phyloP scores from a whole-genome alignment of 352 stramenopile genomes.

The Pythium plurisporium region DNA sequence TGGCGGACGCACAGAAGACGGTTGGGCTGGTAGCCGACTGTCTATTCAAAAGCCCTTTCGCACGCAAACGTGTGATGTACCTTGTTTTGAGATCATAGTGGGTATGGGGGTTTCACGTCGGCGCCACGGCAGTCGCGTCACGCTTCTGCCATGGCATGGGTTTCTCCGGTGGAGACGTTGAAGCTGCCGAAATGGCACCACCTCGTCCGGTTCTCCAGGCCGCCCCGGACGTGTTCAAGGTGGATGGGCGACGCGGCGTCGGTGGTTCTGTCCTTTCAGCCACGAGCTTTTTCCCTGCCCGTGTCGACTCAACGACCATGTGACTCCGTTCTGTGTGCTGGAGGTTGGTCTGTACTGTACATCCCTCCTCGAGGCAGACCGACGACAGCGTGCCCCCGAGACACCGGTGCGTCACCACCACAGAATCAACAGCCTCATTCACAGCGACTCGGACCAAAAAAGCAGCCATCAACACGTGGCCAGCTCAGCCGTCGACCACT shows the following conservation, averaged over 20 bases:
- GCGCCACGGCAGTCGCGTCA: conserved; percentile 18
- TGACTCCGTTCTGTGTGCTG: too few relatives aligned
- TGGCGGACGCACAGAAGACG: background rate
- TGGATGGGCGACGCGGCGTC: too few relatives aligned
- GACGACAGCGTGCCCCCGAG: background rate
- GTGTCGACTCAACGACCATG: background rate
- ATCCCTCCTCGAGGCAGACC: too few relatives aligned
- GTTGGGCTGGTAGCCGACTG: too few relatives aligned
- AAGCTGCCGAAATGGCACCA: conserved; percentile 1
- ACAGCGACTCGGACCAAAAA: too few relatives aligned
- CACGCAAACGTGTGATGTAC: too few relatives aligned
- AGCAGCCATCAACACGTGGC: conserved; percentile 7
- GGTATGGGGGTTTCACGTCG: conserved; percentile 9
- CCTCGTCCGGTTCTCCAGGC: too few relatives aligned
- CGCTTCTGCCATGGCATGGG: conserved; percentile 10
- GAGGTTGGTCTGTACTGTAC: too few relatives aligned
- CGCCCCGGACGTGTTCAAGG: background rate
- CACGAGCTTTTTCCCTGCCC: background rate
- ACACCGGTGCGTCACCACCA: conserved; percentile 1
- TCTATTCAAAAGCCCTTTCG: too few relatives aligned
- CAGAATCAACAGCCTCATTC: too few relatives aligned
- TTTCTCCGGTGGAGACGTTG: conserved; percentile 15
- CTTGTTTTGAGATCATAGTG: background rate
- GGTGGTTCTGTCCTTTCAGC: too few relatives aligned
- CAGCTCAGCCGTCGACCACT: too few relatives aligned